Base-by-base conservation (phyloP, 106 monocot species). In the Allium sativum region DNA sequence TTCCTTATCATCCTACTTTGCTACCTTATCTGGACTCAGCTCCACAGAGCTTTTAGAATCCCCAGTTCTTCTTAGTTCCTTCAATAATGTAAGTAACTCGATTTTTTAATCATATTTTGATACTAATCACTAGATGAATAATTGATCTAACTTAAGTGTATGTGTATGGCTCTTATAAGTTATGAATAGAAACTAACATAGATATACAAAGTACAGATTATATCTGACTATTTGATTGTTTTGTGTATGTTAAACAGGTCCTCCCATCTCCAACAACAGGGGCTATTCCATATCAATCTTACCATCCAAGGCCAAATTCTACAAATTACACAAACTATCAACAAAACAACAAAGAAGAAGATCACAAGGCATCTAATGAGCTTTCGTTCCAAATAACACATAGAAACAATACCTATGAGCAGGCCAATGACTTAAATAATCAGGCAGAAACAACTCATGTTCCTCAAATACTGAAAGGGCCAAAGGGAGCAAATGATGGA, bases 1-100 rank as follows among this genome's bases (percentile, higher is more conserved):
- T 43, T 79, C 74, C 21, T 78, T 83, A 56, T 84, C 89, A 31
- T 85, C 85, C 21, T 82, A 67, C 68, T 76, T 86, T 59, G 42
- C 78, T 64, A 70, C 76, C 18, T 73, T 79, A 7, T 54, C 70
- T 10, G 81, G 81, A 4, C 78, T 82, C 59, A 79, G 73, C 81
- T 76, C 78, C 1, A 47, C 75, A 8, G 73, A 70, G 70, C 70
- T 86, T 48, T 70, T 82, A 19, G 76, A 79, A 57, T 86, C 86
- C 41, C 79, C 86, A 21, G 71, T 73, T 7, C 64, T 86, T 19
- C 68, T 71, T 20, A 70, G 76, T 40, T 68, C 58, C 42, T 58
- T 31, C 31, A 31, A 58, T 41, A 58, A 58, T 13, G 58, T 58
- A 58, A 40, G 58, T 42, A 56, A 31, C 21, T 9, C 4, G 21